Conservation (phyloP, 169 alveolate genomes). For the Cryptosporidium ryanae region DNA sequence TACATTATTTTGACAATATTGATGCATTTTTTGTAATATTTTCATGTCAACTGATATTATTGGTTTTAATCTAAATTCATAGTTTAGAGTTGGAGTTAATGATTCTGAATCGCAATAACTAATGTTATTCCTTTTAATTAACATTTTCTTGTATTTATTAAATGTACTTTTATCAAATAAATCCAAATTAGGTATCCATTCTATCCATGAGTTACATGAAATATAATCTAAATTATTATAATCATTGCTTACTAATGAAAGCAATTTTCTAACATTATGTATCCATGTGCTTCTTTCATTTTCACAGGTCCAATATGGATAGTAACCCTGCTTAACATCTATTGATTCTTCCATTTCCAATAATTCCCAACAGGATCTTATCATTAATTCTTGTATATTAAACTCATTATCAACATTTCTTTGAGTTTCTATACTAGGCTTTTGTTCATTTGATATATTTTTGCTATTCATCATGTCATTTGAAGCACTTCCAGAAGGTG, state of each 20-base stretch:
- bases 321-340: slow-evolving; percentile 45
- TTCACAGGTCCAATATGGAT: slow-evolving; percentile 60
- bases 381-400: slow-evolving; percentile 39
- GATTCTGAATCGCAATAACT: too few relatives aligned
- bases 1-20: slow-evolving; percentile 22
- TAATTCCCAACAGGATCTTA: slow-evolving; percentile 45
- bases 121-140: background rate
- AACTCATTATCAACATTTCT: background rate
- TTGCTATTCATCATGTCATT: background rate
- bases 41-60: slow-evolving; percentile 43
- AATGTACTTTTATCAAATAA: slow-evolving; percentile 36
- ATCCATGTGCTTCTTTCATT: slow-evolving; percentile 68
- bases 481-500: background rate
- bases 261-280: slow-evolving; percentile 55
- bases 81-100: background rate
- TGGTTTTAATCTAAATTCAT: slow-evolving; percentile 23
- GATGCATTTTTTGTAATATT: slow-evolving; percentile 48
- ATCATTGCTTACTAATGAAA: slow-evolving; percentile 32
- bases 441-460: background rate
- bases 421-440: background rate
- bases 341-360: slow-evolving; percentile 61
- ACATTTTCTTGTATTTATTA: slow-evolving; percentile 24
- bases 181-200: slow-evolving; percentile 71
- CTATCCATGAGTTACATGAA: slow-evolving; percentile 68
- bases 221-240: slow-evolving; percentile 28